phyloP scores from a whole-genome alignment of 73 alveolate genomes.

The Tetrahymena thermophila region DNA sequence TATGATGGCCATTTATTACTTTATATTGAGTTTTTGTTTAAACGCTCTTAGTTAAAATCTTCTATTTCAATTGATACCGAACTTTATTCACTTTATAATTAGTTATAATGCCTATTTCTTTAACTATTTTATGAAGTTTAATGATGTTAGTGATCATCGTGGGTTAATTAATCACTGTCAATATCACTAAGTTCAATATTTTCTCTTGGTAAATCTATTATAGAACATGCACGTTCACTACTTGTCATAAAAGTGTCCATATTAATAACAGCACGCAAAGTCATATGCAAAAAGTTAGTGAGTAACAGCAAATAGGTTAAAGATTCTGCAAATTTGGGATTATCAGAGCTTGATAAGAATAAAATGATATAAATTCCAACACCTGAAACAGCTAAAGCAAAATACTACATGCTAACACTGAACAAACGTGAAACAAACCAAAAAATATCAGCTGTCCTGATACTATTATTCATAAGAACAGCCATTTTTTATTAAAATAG shows the following conservation, averaged over 20 bases:
- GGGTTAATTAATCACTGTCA: background rate
- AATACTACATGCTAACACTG: background rate
- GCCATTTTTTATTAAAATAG: background rate
- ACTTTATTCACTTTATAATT: background rate
- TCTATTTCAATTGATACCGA: background rate
- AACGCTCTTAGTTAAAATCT: background rate
- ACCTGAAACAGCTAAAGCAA: background rate
- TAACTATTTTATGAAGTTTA: background rate
- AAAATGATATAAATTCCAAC: background rate
- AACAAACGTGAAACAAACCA: background rate
- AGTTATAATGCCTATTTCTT: background rate
- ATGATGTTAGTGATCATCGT: background rate
- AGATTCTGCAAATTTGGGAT: background rate
- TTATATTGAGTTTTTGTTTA: background rate
- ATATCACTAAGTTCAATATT: background rate
- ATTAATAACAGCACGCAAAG: background rate
- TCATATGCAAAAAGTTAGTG: background rate
- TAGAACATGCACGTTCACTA: background rate
- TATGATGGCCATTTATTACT: constrained; percentile 53
- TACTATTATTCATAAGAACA: background rate
- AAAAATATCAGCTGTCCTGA: background rate
- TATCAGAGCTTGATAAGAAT: background rate
- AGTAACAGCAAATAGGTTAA: background rate
- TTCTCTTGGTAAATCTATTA: background rate
- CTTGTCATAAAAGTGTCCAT: background rate